Conservation (phyloP, 2,329 filamentous ascomycete species). For the Cladobotryum protrusum region DNA sequence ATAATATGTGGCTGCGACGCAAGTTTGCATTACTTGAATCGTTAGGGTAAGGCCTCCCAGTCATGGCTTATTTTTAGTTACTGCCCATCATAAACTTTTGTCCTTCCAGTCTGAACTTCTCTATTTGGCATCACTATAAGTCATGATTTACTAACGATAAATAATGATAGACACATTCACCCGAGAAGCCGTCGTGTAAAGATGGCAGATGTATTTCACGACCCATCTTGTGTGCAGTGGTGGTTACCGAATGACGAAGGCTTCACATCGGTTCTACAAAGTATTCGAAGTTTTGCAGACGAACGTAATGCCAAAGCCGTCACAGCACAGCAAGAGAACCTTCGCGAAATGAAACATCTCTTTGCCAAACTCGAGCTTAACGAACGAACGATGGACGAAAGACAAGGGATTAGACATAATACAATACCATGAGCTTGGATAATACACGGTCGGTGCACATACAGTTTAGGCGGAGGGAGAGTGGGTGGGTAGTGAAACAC, state of each 20-base stretch:
- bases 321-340: conserved; percentile 54
- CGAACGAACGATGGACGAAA: background rate
- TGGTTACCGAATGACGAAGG: conserved; percentile 84
- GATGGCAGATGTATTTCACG: conserved; percentile 70
- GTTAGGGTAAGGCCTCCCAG: conserved; percentile 56
- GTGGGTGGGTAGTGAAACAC: too few species aligned
- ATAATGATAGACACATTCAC: conserved; percentile 66
- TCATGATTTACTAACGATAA: background rate
- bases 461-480: background rate
- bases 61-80: background rate
- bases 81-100: background rate
- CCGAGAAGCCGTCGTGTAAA: conserved; percentile 65
- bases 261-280: conserved; percentile 66
- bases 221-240: conserved; percentile 68
- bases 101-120: conserved; percentile 1
- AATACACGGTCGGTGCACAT: background rate
- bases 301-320: conserved; percentile 61
- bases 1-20: conserved; percentile 72
- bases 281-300: conserved; percentile 73
- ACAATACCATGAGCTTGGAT: too few species aligned
- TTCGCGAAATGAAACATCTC: conserved; percentile 69
- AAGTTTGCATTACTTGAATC: conserved; percentile 75
- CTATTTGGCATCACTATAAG: conserved; percentile 6
- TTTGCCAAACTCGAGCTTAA: conserved; percentile 52
- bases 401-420: background rate